Evolutionary conservation across 352 stramenopile genomes (phyloP), one percentile per base, ranked within the genome.

Genomic region (Pythium brachiatum): DNA sequence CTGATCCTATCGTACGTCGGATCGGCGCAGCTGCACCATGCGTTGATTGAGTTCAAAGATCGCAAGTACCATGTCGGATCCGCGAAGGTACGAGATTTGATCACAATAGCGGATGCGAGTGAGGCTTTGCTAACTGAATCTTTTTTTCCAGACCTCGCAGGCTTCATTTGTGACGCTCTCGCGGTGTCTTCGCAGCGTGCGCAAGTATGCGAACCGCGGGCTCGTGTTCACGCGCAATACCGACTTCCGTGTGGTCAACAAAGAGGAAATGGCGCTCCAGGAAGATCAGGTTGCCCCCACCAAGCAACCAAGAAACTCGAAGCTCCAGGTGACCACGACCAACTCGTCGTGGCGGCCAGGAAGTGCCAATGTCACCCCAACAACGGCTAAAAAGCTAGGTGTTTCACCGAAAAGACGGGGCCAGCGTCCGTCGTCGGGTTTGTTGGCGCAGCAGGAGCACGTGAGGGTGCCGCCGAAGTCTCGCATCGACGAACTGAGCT

Each of bases 1-100:
- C 60, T 95, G 23, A 76, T 95, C 44, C 67, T 95, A n/a, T 95
- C 86, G 46, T 95, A 95, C 36, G 58, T 89, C 9, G 82, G 84
- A 0, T 44, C 63, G 0, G 63, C 72, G 8, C 79, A 95, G 39
- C 71, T 90, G n/a, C 86, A 93, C 54, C 86, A 95, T 55, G 86
- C 90, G 29, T 72, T 95, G 1, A 86, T 95, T 27, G 86, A 92
- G 60, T 95, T 72, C 56, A 70, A 78, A 6, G 75, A 83, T 39
- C 75, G 86, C 34, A 73, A 69, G 55, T 95, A 93, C 56, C 81
- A 92, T 54, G 76, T 95, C 26, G 86, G 86, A 1, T 83, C 83
- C 5, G 83, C 86, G 29, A 92, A 90, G 74, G 85, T n/a, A n/a
- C n/a, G n/a, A n/a, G n/a, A n/a, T n/a, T n/a, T n/a, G n/a, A n/a